These are phyloP conservation scores for Herpetomonas muscarum DNA, from an alignment of 208 protist species.

Conservation along the genomic window DNA sequence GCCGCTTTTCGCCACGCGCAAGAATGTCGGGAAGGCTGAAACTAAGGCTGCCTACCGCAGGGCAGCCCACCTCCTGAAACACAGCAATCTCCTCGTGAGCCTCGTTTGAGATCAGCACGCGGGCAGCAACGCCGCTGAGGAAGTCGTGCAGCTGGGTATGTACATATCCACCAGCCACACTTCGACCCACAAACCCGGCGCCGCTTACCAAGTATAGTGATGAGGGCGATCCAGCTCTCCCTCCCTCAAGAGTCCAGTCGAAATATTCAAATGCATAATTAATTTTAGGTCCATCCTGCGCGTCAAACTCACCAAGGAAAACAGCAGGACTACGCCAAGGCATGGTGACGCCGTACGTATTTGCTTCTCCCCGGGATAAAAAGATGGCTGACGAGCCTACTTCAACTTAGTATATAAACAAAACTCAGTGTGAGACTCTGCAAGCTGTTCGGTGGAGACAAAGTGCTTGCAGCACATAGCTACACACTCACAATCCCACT, in stretches of 20 bases:
- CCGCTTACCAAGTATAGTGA: conserved; percentile 30
- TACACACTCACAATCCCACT: no score
- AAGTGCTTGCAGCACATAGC: no score
- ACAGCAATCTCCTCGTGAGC: conserved; percentile 52
- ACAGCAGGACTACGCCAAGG: conserved; percentile 39
- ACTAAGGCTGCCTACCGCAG: conserved; percentile 51
- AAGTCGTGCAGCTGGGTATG: no score
- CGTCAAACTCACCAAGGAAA: conserved; percentile 81
- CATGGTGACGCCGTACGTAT: no score
- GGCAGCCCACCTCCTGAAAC: conserved; percentile 59
- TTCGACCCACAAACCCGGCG: conserved; percentile 16
- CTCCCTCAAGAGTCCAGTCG: conserved; percentile 16
- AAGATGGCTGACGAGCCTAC: conserved; percentile 1
- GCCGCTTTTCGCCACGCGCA: conserved; percentile 69
- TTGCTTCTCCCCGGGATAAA: no score
- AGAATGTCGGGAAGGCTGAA: conserved; percentile 82
- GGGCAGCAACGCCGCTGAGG: no score
- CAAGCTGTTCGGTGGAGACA: no score
- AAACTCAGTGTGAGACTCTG: no score
- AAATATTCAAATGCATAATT: conserved; percentile 71
- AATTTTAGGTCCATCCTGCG: conserved; percentile 56
- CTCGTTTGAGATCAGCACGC: conserved; percentile 65
- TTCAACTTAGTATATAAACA: conserved; percentile 1
- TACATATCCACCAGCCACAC: no score
- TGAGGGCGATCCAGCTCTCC: conserved; percentile 9